Conservation (phyloP, 345 rosid genomes). For the Bretschneidera sinensis region DNA sequence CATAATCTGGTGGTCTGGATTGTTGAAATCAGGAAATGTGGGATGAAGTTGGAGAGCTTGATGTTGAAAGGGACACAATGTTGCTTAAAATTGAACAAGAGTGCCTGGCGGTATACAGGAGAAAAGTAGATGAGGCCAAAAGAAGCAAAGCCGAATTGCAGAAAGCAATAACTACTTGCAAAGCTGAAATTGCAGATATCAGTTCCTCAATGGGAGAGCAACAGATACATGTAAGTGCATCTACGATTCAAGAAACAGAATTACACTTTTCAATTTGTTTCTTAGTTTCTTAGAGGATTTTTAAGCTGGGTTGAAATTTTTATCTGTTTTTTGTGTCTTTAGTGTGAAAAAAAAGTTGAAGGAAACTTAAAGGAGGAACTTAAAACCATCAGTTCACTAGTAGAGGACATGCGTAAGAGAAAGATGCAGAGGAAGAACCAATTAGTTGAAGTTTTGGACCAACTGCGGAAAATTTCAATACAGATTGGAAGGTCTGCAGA, state of each 20-base stretch:
- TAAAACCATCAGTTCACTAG: constrained; percentile 27
- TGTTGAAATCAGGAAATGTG: constrained; percentile 41
- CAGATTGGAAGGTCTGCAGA: constrained; percentile 37
- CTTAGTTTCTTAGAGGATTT: neutral
- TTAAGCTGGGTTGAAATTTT: neutral
- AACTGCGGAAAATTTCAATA: constrained; percentile 38
- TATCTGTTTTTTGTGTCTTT: constrained; percentile 8
- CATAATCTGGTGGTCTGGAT: neutral
- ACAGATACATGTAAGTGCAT: constrained; percentile 28
- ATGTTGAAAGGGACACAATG: constrained; percentile 38
- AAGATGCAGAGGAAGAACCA: constrained; percentile 39
- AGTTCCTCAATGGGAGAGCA: constrained; percentile 47
- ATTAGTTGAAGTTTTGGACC: constrained; percentile 42
- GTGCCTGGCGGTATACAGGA: constrained; percentile 45
- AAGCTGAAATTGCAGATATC: constrained; percentile 46
- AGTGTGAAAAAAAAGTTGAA: constrained; percentile 33
- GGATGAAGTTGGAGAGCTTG: constrained; percentile 61
- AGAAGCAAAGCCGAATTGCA: constrained; percentile 36
- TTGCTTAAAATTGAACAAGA: constrained; percentile 50
- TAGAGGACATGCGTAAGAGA: constrained; percentile 44
- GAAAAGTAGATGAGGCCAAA: constrained; percentile 48
- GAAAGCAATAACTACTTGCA: constrained; percentile 35
- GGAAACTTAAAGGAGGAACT: constrained; percentile 47
- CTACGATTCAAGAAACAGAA: neutral
- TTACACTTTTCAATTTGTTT: neutral